Base-by-base conservation (phyloP, 805 yeast genomes). In the Candida methanosorbosa region DNA sequence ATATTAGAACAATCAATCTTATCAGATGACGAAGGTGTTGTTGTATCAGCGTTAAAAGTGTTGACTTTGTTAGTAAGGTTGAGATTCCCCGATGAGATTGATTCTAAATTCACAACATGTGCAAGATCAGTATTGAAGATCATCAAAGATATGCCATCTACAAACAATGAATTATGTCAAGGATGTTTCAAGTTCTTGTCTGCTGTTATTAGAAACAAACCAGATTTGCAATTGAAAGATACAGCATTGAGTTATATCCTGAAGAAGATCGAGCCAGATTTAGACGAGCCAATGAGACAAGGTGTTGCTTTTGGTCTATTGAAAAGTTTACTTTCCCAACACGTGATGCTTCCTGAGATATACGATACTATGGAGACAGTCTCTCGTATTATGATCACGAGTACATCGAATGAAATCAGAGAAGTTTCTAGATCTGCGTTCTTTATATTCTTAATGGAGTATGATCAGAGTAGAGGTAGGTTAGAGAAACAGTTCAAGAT, bases 391-490 rank as follows among this genome's bases (percentile, higher is more conserved):
- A 82, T 92, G 95, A 79, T 92, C 19, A 88, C 95, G 1, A 85
- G 83, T 56, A 95, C 86, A 38, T 68, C 90, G 3, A 73, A 73
- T 33, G 86, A 80, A 49, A 83, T 86, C 35, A 70, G 97, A 38
- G 88, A 81, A 46, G 78, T 82, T 56, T 76, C 97, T 8, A 72
- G 97, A 57, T 73, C 84, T 43, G 76, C 82, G 2, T 92, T 77
- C 52, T 81, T 76, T 54, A 87, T 79, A 47, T 92, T 92, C 47
- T 60, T 92, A 50, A 81, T 86, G 81, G 95, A 87, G 47, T 92
- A 84, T 50, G 97, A 95, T 47, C 97, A 90, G 61, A 87, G 97
- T 22, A 70, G 78, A 46, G 87, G 90, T 4, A 72, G 85, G 43
- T 55, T 92, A 32, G 92, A 83, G 42, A 83, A 80, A 46, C 94